Conservation (phyloP, 129 eudicot species). For the Dittrichia graveolens region DNA sequence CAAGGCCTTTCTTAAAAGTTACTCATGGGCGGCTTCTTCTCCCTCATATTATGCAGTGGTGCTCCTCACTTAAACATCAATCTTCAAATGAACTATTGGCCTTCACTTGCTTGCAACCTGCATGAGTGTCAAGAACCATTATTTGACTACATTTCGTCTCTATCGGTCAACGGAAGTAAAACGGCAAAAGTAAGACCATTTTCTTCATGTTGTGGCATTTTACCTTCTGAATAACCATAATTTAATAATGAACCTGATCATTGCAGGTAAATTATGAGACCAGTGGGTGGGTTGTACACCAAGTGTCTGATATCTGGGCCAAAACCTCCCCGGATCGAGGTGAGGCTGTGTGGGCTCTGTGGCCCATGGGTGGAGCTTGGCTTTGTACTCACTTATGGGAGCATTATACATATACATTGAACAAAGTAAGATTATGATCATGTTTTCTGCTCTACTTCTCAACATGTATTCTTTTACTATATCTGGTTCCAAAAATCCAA, state of each 20-base stretch:
- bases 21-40: slow-evolving; percentile 17
- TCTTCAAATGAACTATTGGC: slow-evolving; percentile 98
- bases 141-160: slow-evolving; percentile 68
- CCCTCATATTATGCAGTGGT: slow-evolving; percentile 45
- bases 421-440: slow-evolving; percentile 49
- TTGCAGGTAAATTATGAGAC: slow-evolving; percentile 80
- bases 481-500: too few species aligned
- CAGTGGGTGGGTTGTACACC: slow-evolving; percentile 89
- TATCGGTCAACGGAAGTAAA: slow-evolving; percentile 66
- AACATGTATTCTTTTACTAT: neutral
- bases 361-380: slow-evolving; percentile 99
- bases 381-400: slow-evolving; percentile 98
- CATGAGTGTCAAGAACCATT: slow-evolving; percentile 85
- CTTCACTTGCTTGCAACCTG: slow-evolving; percentile 87
- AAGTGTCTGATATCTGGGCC: slow-evolving; percentile 92
- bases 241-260: neutral
- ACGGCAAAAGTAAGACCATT: slow-evolving; percentile 71
- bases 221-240: neutral
- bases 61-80: slow-evolving; percentile 93
- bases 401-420: slow-evolving; percentile 79
- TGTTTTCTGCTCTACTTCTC: slow-evolving; percentile 18
- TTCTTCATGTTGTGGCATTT: slow-evolving; percentile 25
- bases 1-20: neutral
- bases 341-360: slow-evolving; percentile 82
- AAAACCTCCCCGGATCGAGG: slow-evolving; percentile 90